Evolutionary conservation across 1,284 basidiomycete genomes (phyloP).

Genomic region (Xanthoconium separans): DNA sequence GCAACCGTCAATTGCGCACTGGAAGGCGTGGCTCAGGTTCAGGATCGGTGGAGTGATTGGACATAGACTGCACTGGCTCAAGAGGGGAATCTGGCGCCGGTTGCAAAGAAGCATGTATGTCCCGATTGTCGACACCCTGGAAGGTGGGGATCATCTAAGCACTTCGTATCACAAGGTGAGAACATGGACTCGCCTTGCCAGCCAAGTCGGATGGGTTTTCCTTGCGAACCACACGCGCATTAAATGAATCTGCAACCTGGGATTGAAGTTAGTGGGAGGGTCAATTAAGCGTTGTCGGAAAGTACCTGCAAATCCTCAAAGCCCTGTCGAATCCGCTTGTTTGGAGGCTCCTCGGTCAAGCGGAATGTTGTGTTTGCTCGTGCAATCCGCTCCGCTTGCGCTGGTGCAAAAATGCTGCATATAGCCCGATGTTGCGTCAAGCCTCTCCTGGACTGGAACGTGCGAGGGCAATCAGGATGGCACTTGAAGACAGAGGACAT

Average conservation of each 20-base stretch:
- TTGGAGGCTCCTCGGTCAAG: not conserved
- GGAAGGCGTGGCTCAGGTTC: not conserved
- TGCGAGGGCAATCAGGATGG: not conserved
- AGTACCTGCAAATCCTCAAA: not conserved
- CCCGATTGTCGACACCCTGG: not conserved
- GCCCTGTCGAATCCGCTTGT: not conserved
- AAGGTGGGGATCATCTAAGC: not conserved
- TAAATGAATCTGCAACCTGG: not conserved
- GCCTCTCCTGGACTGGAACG: not conserved
- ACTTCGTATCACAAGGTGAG: too few relatives aligned
- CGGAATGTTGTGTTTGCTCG: not conserved
- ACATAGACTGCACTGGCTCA: not conserved
- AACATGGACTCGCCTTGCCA: not conserved
- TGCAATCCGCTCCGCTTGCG: not conserved
- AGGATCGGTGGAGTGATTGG: not conserved
- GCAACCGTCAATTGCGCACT: not conserved
- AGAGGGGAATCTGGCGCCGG: not conserved
- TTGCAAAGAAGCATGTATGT: not conserved
- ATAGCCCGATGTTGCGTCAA: not conserved
- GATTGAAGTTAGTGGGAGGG: not conserved
- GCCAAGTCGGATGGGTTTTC: not conserved
- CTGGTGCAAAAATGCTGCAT: not conserved
- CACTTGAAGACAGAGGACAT: not conserved
- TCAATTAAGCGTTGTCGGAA: not conserved
- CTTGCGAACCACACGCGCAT: not conserved